Evolutionary conservation across 345 rosid species (phyloP), one percentile per base, ranked within the genome.

Genomic region (Populus alba): DNA sequence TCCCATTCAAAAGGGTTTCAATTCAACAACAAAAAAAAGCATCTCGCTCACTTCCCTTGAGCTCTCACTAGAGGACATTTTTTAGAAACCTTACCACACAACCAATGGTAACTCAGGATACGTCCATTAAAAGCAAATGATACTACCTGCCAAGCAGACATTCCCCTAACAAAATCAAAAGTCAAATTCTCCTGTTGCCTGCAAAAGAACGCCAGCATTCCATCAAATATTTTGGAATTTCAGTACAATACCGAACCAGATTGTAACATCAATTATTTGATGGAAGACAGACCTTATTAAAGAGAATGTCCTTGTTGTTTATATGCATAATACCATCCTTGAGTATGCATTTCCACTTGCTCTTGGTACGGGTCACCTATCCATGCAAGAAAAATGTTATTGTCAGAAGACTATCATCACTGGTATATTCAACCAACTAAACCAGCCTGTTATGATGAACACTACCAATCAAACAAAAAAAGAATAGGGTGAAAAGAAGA

Each of bases 251-350:
- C 3, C 10, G 33, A 12, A 22, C 41, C 70, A 22, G 38, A 25
- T 22, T 51, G 67, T 39, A 71, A 31, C 9, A 57, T 55, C 29
- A 35, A 23, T 18, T 8, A 55, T 27, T 47, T 3, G 12, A 53
- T 25, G 12, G 31, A 69, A 18, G 61, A 25, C 73, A 70, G 45
- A 95, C 99, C 95, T 92, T 93, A 78, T 94, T 96, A 82, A 96
- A 96, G 84, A 96, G 95, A 87, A 94, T 85, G 86, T 96, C 99
- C 81, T 92, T 91, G 43, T 95, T 88, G 87, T 94, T 94, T 86
- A 94, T 94, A 80, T 91, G 99, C 98, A 96, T 92, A 80, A 96
- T 94, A 74, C 98, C 99, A 71, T 96, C 98, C 89, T 96, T 96
- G 86, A 96, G 88, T 11, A 83, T 87, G 84, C 99, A 96, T 81